phyloP scores from a whole-genome alignment of 2,329 filamentous ascomycete species.

The Pyrenophora seminiperda region DNA sequence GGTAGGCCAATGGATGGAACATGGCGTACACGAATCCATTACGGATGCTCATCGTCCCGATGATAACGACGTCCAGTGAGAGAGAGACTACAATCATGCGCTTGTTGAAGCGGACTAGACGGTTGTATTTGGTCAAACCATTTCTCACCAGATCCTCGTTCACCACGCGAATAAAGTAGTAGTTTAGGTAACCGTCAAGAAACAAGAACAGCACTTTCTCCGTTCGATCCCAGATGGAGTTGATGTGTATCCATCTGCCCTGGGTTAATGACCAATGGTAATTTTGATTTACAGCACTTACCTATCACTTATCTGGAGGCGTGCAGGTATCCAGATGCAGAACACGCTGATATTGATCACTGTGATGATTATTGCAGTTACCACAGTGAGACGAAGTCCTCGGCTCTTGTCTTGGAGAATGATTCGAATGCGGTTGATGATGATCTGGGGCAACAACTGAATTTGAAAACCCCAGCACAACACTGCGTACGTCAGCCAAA shows the following conservation, averaged over 20 bases:
- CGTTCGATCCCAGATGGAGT: slow-evolving; percentile 34
- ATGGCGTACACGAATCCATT: slow-evolving; percentile 53
- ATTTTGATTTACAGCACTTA: slow-evolving; percentile 1
- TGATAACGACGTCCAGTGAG: slow-evolving; percentile 44
- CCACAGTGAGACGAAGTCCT: slow-evolving; percentile 21
- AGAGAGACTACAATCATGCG: slow-evolving; percentile 34
- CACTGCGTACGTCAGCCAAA: slow-evolving; percentile 19
- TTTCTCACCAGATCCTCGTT: slow-evolving; percentile 33
- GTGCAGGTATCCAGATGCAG: slow-evolving; percentile 37
- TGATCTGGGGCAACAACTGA: slow-evolving; percentile 39
- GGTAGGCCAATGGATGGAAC: slow-evolving; percentile 55
- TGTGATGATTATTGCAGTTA: slow-evolving; percentile 22
- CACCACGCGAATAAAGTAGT: slow-evolving; percentile 35
- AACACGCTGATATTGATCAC: slow-evolving; percentile 41
- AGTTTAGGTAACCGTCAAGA: slow-evolving; percentile 32
- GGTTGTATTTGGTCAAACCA: slow-evolving; percentile 35
- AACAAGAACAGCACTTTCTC: slow-evolving; percentile 35
- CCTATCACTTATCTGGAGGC: slow-evolving; percentile 28
- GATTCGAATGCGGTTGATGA: slow-evolving; percentile 37
- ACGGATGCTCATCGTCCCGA: slow-evolving; percentile 51
- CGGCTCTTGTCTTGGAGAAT: slow-evolving; percentile 25
- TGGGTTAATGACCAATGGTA: background rate
- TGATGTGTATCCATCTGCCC: slow-evolving; percentile 27
- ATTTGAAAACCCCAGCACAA: slow-evolving; percentile 36
- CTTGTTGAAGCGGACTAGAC: slow-evolving; percentile 34